phyloP scores from a whole-genome alignment of 2,329 filamentous ascomycete genomes.

The Pyrenophora teres region DNA sequence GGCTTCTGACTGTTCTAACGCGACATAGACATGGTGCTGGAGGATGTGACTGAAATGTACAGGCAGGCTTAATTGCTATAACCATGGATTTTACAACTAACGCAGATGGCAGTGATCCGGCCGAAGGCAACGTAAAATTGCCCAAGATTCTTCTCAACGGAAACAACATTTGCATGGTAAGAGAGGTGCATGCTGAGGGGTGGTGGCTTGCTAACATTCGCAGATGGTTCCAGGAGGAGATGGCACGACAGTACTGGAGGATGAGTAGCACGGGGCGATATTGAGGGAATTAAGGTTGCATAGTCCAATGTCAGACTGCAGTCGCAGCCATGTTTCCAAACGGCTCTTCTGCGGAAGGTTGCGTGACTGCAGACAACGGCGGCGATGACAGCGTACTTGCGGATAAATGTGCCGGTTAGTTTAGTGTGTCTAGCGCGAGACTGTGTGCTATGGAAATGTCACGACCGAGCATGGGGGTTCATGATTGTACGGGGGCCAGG shows the following conservation, averaged over 20 bases:
- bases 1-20: not conserved
- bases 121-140: constrained; percentile 81
- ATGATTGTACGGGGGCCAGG: no score
- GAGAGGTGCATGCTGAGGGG: constrained; percentile 23
- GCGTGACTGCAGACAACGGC: not conserved
- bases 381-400: not conserved
- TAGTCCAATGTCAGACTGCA: not conserved
- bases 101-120: constrained; percentile 72
- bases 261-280: constrained; percentile 18
- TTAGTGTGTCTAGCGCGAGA: not conserved
- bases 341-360: not conserved
- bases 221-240: constrained; percentile 46
- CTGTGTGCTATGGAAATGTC: no score
- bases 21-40: constrained; percentile 89
- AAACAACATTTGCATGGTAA: constrained; percentile 99
- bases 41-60: constrained; percentile 96
- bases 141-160: constrained; percentile 95
- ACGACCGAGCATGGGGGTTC: no score
- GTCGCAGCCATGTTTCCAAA: not conserved
- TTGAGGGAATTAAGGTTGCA: not conserved
- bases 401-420: constrained; percentile 3
- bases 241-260: constrained; percentile 34
- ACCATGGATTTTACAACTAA: constrained; percentile 10
- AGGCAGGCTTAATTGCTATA: constrained; percentile 37
- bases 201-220: constrained; percentile 10